Base-by-base conservation (phyloP, 2,329 filamentous ascomycete genomes). In the Beauveria brongniartii region DNA sequence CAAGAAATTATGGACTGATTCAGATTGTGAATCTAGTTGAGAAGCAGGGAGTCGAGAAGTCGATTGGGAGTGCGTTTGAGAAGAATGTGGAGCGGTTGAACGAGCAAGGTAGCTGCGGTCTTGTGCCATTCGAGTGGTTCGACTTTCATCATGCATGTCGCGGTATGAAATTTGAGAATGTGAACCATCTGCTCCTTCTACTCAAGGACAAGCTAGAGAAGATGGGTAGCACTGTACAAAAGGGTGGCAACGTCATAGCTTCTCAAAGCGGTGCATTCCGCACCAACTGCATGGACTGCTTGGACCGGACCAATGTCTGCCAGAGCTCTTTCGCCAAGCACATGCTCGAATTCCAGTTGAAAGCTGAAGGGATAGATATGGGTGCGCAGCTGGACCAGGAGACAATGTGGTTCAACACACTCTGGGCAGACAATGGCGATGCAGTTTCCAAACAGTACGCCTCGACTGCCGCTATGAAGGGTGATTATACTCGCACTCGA, bases 381-480 rank as follows among this genome's bases (percentile, higher is more conserved):
- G 85, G 87, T 65, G 79, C 88, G 0, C 87, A 94, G 64, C 73
- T 80, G 26, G 91, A 96, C 70, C 88, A 91, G 61, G 85, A 87
- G 60, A 95, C 90, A 5, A 82, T 86, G 51, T 97, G 93, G 92
- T 97, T 97, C 77, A 97, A 99, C 73, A 92, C 85, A 0, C 79
- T 97, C 0, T 99, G 94, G 93, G 94, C 94, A 0, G 94, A 99
- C 71, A 99, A 99, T 66, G 94, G 94, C 16, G 94, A 99, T 72
- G 91, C 92, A 0, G 91, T 97, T 60, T 96, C 91, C 0, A 92
- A 92, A 66, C 93, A 97, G 72, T 99, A 99, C 72, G 92, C 94
- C 1, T 96, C 92, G 10, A 97, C 94, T 0, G 91, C 92, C 2
- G 94, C 94, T 0, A 85, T 99, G 75, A 99, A 99, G 71, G 94